Conservation (phyloP, 352 stramenopile genomes). For the Phytophthora pluvialis region DNA sequence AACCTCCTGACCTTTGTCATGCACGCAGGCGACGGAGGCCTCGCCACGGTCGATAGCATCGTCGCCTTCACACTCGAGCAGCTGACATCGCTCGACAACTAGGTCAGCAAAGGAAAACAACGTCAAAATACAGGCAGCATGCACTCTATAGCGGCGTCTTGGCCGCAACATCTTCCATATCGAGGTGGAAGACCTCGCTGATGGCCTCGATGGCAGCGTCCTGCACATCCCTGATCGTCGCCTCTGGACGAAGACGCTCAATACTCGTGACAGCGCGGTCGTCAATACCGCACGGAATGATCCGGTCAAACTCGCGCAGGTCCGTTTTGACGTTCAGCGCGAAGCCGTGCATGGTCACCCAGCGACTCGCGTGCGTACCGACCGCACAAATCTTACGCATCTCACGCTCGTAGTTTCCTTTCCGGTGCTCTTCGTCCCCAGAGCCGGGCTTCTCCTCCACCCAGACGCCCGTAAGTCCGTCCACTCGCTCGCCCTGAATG, state of each 20-base stretch:
- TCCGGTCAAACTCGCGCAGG: conserved; percentile 93
- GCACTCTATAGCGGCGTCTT: conserved; percentile 45
- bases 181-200: conserved; percentile 70
- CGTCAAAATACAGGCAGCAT: conserved; percentile 21
- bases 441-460: conserved; percentile 67
- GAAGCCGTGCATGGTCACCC: conserved; percentile 99
- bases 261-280: conserved; percentile 89
- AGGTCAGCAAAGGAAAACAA: conserved; percentile 25
- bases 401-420: conserved; percentile 51
- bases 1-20: conserved; percentile 20
- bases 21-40: conserved; percentile 59
- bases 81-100: conserved; percentile 25
- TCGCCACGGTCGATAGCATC: conserved; percentile 74
- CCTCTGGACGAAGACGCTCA: conserved; percentile 54
- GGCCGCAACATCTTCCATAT: conserved; percentile 56
- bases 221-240: conserved; percentile 68
- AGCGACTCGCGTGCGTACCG: conserved; percentile 94
- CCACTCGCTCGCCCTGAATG: conserved; percentile 90
- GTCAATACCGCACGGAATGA: conserved; percentile 97
- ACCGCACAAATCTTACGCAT: conserved; percentile 97
- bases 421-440: conserved; percentile 19
- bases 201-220: conserved; percentile 69
- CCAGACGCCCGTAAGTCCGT: conserved; percentile 96
- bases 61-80: conserved; percentile 39
- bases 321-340: conserved; percentile 97